Evolutionary conservation across 805 yeast genomes (phyloP).

Genomic region (Lachancea nothofagi): DNA sequence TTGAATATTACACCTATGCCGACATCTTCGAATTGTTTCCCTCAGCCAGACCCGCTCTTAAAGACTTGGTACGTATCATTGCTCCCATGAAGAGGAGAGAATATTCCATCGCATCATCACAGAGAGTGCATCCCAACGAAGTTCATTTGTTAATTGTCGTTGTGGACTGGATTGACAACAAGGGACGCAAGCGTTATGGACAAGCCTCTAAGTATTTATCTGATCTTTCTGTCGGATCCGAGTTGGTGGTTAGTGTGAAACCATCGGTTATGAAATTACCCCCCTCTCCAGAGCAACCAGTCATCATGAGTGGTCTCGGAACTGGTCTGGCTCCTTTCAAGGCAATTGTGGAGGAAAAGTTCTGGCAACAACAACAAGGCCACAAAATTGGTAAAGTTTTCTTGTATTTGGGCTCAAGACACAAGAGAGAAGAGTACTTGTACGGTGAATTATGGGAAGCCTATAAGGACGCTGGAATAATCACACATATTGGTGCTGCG

Average conservation of each 20-base stretch:
- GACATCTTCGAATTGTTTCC: conserved; percentile 76
- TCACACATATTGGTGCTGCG: conserved; percentile 95
- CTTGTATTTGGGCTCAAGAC: conserved; percentile 90
- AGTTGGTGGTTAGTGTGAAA: conserved; percentile 88
- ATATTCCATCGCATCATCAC: conserved; percentile 95
- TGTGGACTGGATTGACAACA: conserved; percentile 88
- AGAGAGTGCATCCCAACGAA: conserved; percentile 83
- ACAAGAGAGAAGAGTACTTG: conserved; percentile 88
- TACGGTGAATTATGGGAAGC: conserved; percentile 98
- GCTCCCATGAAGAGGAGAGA: conserved; percentile 94
- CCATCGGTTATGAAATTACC: conserved; percentile 97
- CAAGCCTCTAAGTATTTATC: conserved; percentile 91
- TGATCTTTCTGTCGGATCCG: conserved; percentile 72
- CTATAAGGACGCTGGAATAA: conserved; percentile 81
- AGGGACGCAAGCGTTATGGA: conserved; percentile 83
- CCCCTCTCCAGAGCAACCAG: conserved; percentile 77
- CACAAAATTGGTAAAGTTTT: conserved; percentile 81
- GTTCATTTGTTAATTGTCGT: conserved; percentile 90
- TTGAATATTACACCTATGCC: conserved; percentile 70
- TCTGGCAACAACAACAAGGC: conserved; percentile 89
- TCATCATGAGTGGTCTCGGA: conserved; percentile 95
- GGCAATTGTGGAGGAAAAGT: conserved; percentile 92
- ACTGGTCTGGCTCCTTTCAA: conserved; percentile 98
- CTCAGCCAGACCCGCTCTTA: conserved; percentile 72
- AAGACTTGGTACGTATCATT: conserved; percentile 64